Base-by-base conservation (phyloP, 805 yeast genomes). In the Priceomyces haplophilus region DNA sequence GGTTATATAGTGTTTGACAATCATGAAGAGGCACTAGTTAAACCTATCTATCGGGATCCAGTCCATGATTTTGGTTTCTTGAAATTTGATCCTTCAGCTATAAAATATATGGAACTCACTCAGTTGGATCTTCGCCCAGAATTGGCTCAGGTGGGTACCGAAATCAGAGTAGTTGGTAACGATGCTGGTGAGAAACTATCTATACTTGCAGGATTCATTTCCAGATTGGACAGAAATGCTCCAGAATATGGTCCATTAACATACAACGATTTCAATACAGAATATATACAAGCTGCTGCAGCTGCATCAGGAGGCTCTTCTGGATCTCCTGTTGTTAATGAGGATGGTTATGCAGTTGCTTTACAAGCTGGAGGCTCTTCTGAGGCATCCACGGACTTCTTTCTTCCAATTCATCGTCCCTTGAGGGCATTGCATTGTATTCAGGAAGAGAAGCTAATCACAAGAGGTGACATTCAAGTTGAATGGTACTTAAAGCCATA, bases 171-270 rank as follows among this genome's bases (percentile, higher is more conserved):
- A 21, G 90, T 90, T 30, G 97, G 97, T 72, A 90, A 90, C 64
- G 97, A 90, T 68, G 95, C 96, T 11, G 97, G 97, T 58, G 97
- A 90, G 61, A 89, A 90, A 63, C 71, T 90, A 36, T 83, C 95
- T 38, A 90, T 90, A 54, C 69, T 89, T 52, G 79, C 96, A 1
- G 97, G 97, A 25, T 88, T 89, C 62, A 85, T 84, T 29, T 78
- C 83, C 15, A 79, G 97, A 59, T 65, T 88, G 45, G 97, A 89
- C 65, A 80, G 97, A 72, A 89, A 89, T 59, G 95, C 97, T 4
- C 97, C 97, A 2, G 95, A 87, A 50, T 90, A 90, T 56, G 97
- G 97, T 38, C 81, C 80, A 20, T 69, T 85, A 57, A 83, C 95
- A 12, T 90, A 89, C 63, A 88, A 87, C 58, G 97, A 89, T 69